Conservation (phyloP, 2,329 filamentous ascomycete genomes). For the Xylaria sp. region DNA sequence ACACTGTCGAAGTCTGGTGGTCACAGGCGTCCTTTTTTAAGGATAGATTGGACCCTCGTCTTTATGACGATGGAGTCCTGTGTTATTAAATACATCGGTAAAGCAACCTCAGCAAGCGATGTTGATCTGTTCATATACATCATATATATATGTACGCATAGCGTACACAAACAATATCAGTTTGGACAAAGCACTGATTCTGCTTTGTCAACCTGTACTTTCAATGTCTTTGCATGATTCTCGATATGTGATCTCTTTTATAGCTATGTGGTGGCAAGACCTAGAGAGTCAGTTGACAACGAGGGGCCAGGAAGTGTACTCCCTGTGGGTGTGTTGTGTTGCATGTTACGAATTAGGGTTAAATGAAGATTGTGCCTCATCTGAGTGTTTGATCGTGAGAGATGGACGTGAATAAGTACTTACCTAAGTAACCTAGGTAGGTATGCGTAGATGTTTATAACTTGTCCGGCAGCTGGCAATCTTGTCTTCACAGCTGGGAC, state of each 20-base stretch:
- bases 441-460: not conserved
- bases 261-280: not conserved
- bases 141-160: conserved; percentile 17
- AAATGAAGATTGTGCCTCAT: too few species aligned
- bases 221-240: not conserved
- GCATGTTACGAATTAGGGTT: too few species aligned
- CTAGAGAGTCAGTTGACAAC: not conserved
- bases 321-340: too few species aligned
- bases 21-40: not conserved
- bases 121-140: conserved; percentile 34
- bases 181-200: conserved; percentile 20
- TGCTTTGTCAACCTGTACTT: conserved; percentile 1
- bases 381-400: too few species aligned
- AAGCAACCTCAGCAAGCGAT: conserved; percentile 4
- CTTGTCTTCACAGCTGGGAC: not conserved
- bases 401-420: not conserved
- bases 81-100: conserved; percentile 2
- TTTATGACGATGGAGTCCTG: not conserved
- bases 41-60: conserved; percentile 7
- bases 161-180: conserved; percentile 17
- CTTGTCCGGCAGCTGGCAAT: conserved; percentile 1
- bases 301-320: too few species aligned
- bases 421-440: too few species aligned
- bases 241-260: not conserved
- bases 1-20: not conserved